Base-by-base conservation (phyloP, 1,139 yeast species). In the Blastobotrys ciferrii region DNA sequence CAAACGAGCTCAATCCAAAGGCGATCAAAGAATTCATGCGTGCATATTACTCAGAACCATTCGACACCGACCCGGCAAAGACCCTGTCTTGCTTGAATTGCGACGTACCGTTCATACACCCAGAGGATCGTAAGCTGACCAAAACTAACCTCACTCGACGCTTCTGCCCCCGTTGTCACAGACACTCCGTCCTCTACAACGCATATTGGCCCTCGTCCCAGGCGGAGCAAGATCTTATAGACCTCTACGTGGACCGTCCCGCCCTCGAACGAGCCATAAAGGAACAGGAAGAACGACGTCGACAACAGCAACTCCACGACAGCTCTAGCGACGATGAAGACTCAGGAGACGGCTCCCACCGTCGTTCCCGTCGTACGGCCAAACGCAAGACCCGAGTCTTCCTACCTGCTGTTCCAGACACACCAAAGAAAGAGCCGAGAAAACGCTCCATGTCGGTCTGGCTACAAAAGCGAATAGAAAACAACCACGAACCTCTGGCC, bases 111-210 rank as follows among this genome's bases (percentile, higher is more conserved):
- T 62, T 60, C 43, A 44, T 59, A 18, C 54, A 42, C 7, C 23
- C 17, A 2, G 52, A 43, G 13, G 52, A 53, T 13, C 54, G 50
- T 17, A 55, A 45, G 19, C 43, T 51, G 23, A 50, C 49, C 4
- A 38, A 48, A 25, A 45, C 53, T 13, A 49, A 46, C 13, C 36
- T 50, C 38, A 45, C 44, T 4, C 46, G 58, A 12, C 47, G 48
- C 31, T 50, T 53, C 44, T 65, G 69, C 45, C 67, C 65, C 0
- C 52, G 69, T 20, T 65, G 69, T 43, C 58, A 60, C 43, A 57
- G 69, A n/a, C 69, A 64, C 36, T 60, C 61, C 4, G 41, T 54
- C 2, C 44, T 65, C 4, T 65, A 61, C 50, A 54, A 54, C 41
- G 50, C 61, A 4, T 53, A 45, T 32, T 65, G 69, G 69, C 69